Evolutionary conservation across 2,329 filamentous ascomycete genomes (phyloP), one percentile per base, ranked within the genome.

Genomic region (Rhinocladiella mackenziei): DNA sequence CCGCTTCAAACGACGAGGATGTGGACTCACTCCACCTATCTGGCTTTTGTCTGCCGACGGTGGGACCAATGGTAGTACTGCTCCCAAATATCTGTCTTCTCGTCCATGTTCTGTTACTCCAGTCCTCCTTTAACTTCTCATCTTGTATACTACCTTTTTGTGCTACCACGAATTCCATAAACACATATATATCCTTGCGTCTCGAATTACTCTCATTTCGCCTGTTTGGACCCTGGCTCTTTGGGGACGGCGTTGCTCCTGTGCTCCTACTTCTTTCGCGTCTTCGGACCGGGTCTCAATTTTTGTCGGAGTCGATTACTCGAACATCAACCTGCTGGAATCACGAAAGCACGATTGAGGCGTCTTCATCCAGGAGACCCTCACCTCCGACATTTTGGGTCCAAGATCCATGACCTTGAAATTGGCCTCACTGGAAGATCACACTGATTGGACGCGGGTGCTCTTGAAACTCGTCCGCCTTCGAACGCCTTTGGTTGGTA

Each of bases 41-140:
- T 20, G 38, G 19, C 35, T 44, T 33, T 15, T 30, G 33, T 36
- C 30, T 32, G 40, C 45, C 45, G 44, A 41, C 41, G 48, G 39
- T 29, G 37, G 26, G 35, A 18, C n/a, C 34, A 34, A 25, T 14
- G 13, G 32, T 13, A 18, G 17, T 8, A 3, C 11, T 22, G n/a
- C 22, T 22, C 22, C 36, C 43, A 43, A 40, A 50, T 47, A 50
- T 47, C 39, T 47, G 20, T 38, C 30, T 22, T 39, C 39, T 41
- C 35, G 30, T 29, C 31, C 30, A 17, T 32, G 3, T 17, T n/a
- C 15, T 33, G 18, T 10, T 39, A 20, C 18, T 35, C 17, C 28
- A 26, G 18, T 25, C 14, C 18, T 31, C 28, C 35, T 43, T 36
- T 28, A 38, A 22, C 25, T 20, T 32, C 25, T 30, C 9, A 17